phyloP scores from a whole-genome alignment of 2,329 filamentous ascomycete genomes.

The Aureobasidium sp. region DNA sequence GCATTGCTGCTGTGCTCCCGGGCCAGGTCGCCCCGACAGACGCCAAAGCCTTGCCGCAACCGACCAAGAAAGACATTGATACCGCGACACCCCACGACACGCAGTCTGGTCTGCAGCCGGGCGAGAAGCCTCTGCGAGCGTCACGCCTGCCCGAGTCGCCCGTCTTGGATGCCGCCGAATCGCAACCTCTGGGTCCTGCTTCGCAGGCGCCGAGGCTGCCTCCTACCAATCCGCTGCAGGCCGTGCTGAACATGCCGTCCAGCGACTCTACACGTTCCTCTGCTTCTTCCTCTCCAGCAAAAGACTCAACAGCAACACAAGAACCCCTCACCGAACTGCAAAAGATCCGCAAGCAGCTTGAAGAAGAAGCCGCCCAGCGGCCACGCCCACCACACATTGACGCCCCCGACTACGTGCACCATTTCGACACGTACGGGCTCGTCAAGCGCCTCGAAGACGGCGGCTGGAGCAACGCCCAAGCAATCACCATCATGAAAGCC shows the following conservation, averaged over 20 bases:
- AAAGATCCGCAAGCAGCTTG: conserved; percentile 6
- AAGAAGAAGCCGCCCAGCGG: conserved; percentile 8
- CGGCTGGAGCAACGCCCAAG: conserved; percentile 67
- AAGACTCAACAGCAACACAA: background rate
- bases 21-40: background rate
- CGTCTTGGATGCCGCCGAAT: conserved; percentile 15
- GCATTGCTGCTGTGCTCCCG: background rate
- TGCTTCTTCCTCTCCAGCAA: background rate
- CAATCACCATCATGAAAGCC: conserved; percentile 86
- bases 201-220: conserved; percentile 11
- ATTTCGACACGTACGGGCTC: conserved; percentile 90
- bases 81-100: background rate
- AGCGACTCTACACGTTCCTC: conserved; percentile 11
- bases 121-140: background rate
- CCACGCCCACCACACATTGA: conserved; percentile 57
- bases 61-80: conserved; percentile 9
- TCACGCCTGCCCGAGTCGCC: conserved; percentile 4
- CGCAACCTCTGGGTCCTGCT: conserved; percentile 6
- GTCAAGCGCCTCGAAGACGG: conserved; percentile 69
- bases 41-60: conserved; percentile 18
- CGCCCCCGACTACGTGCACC: conserved; percentile 78
- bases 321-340: background rate
- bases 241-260: conserved; percentile 36
- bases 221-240: conserved; percentile 33
- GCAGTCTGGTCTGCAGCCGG: background rate